Conservation (phyloP, 345 rosid species). For the Litchi chinensis region DNA sequence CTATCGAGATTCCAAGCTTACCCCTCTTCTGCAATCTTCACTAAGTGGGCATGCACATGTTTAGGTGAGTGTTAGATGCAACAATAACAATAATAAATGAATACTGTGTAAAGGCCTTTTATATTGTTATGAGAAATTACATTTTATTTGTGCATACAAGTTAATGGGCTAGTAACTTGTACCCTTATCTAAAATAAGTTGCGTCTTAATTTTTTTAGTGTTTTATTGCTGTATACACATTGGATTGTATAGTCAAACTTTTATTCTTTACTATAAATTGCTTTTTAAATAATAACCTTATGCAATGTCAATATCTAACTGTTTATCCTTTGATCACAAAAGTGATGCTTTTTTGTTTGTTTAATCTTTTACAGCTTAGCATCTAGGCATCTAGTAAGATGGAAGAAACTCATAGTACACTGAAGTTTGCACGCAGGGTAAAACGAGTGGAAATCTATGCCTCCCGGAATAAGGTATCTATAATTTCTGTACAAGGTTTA, state of each 20-base stretch:
- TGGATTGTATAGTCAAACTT: background rate
- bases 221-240: constrained; percentile 1
- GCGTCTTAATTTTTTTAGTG: background rate
- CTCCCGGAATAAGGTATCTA: constrained; percentile 86
- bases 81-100: background rate
- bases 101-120: background rate
- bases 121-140: background rate
- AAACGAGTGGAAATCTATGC: constrained; percentile 95
- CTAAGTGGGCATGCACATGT: constrained; percentile 98
- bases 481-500: constrained; percentile 9
- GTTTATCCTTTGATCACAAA: background rate
- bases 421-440: constrained; percentile 98
- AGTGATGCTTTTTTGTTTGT: constrained; percentile 11
- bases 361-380: constrained; percentile 71
- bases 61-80: constrained; percentile 65
- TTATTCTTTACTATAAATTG: background rate
- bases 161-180: background rate
- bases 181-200: background rate
- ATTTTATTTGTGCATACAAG: background rate
- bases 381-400: constrained; percentile 95
- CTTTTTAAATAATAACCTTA: background rate
- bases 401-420: constrained; percentile 98
- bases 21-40: constrained; percentile 97
- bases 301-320: too few relatives aligned
- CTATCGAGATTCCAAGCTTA: constrained; percentile 96